Evolutionary conservation across 208 protist genomes (phyloP), one percentile per base, ranked within the genome.

Genomic region (Acanthamoeba rhysodes): DNA sequence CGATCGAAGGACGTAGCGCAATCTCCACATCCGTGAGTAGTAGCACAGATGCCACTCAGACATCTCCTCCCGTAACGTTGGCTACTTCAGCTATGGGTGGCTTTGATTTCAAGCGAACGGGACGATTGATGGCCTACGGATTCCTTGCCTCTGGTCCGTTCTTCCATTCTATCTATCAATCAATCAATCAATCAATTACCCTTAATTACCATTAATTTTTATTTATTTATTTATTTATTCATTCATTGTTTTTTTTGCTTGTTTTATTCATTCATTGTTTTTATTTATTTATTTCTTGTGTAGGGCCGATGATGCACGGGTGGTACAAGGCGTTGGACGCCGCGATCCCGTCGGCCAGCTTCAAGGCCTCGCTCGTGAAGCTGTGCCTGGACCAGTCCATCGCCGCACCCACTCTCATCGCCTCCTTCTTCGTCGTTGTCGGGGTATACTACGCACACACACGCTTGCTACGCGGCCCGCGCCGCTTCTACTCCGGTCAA

Each of bases 401-500:
- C 37, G 70, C 70, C 0, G 70, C 70, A 41, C 70, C 70, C 37
- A 78, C 70, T 10, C 70, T 78, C 70, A 78, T 78, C 29, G 70
- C 70, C 29, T 78, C 70, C 70, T 78, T 78, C 70, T 78, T 78
- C 29, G 70, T 78, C n/a, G n/a, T 78, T n/a, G 70, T 78, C 16
- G 70, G 70, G n/a, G 70, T n/a, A n/a, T 78, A 48, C 70, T n/a
- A 8, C 50, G 50, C 50, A 55, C 50, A 55, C 50, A 0, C 50
- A 57, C 50, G 0, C 50, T 20, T 18, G 0, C 50, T 18, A 57
- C 50, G 16, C 3, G 37, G 37, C 37, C 37, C n/a, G n/a, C 37
- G 37, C 37, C 37, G 37, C 37, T 41, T 41, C 37, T 41, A 41
- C 37, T 41, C 4, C 37, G 2, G 4, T 41, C 37, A 41, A 41